Base-by-base conservation (phyloP, 2,329 filamentous ascomycete genomes). In the Ophiostoma ulmi region DNA sequence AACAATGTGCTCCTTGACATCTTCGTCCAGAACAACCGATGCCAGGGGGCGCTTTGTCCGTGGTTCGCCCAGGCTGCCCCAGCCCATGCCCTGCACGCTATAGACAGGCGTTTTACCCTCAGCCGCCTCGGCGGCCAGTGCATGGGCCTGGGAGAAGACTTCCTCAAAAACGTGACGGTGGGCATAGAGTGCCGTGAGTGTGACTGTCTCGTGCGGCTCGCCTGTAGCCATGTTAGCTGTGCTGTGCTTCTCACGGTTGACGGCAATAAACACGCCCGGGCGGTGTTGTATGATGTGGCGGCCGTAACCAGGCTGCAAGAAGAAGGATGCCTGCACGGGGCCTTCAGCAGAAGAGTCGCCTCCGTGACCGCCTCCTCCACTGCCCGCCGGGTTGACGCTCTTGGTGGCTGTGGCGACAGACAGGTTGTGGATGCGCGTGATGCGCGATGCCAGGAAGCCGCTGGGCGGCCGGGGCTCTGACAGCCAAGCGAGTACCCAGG, bases 61-160 rank as follows among this genome's bases (percentile, higher is more conserved):
- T 35, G 95, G 88, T 73, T 93, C 88, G 10, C 95, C 95, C 75
- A 98, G 91, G 14, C 87, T 88, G 72, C 88, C 85, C 95, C 95
- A 99, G 74, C 93, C 89, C 74, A 92, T 90, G 38, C 91, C 91
- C 78, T 92, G 88, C 31, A 92, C 90, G 35, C 92, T 93, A 79
- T 95, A 97, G 70, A 99, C 93, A 13, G 93, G 86, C 0, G 94
- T 99, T 81, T 97, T 97, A 35, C 95, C 95, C 79, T 98, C 92
- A 70, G 93, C 90, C 48, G 91, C 90, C 76, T 90, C 88, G 44
- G 88, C 86, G 1, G 94, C 93, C 72, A 97, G 85, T 22, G 86
- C 83, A 77, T 97, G 92, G 3, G 95, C 94, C 79, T 98, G 93
- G 31, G 85, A 85, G 76, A 99, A 97, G 17, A 99, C 88, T 31